These are phyloP conservation scores for Penicillium ochrochloron DNA, from an alignment of 495 filamentous ascomycete species.

Conservation along the genomic window DNA sequence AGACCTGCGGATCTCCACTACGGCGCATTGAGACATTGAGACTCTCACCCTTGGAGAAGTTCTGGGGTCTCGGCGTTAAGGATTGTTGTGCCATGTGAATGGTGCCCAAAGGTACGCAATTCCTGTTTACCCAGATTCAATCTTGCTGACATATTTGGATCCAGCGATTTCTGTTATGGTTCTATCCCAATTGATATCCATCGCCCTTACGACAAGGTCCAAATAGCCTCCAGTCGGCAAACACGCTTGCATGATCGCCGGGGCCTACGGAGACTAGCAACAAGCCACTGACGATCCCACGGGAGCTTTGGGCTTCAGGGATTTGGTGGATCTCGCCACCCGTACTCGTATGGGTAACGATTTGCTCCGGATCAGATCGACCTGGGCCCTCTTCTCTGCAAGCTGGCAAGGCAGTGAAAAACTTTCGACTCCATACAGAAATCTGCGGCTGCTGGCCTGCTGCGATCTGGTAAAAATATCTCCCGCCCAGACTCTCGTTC, in stretches of 20 bases:
- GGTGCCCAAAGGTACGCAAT: slow-evolving; percentile 1
- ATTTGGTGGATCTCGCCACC: neutral
- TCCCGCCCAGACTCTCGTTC: neutral
- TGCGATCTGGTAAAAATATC: neutral
- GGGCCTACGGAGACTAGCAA: slow-evolving; percentile 14
- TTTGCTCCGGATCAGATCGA: slow-evolving; percentile 1
- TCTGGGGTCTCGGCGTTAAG: neutral
- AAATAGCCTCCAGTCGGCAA: slow-evolving; percentile 9
- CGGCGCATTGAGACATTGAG: neutral
- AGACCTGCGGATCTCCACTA: neutral
- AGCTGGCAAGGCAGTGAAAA: neutral
- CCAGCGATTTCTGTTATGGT: neutral
- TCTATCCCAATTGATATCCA: neutral
- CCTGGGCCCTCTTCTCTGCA: neutral
- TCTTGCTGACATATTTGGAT: neutral
- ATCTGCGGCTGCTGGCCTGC: too few relatives aligned
- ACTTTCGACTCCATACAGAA: neutral
- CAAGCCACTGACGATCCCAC: slow-evolving; percentile 33
- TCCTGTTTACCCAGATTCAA: neutral
- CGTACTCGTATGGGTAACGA: slow-evolving; percentile 1
- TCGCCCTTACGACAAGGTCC: slow-evolving; percentile 4
- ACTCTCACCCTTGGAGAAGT: neutral
- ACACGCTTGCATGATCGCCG: slow-evolving; percentile 19
- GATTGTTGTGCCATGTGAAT: neutral
- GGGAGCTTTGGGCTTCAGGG: slow-evolving; percentile 7